phyloP scores from a whole-genome alignment of 345 rosid species.

The Eucalyptus regnans region DNA sequence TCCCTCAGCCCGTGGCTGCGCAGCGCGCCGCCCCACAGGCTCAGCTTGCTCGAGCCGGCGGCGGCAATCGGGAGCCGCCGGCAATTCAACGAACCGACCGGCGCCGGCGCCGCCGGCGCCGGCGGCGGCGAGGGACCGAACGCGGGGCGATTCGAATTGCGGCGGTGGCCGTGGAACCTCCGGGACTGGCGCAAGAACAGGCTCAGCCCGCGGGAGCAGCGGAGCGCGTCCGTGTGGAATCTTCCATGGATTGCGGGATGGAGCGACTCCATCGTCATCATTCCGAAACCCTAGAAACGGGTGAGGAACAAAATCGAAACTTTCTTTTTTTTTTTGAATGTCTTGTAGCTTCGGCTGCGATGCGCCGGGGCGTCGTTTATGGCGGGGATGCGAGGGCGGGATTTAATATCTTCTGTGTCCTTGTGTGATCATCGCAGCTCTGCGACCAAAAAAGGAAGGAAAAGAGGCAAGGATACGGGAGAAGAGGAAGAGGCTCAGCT shows the following conservation, averaged over 20 bases:
- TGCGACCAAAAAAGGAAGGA: background rate
- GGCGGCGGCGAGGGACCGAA: background rate
- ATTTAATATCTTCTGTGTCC: background rate
- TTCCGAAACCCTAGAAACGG: background rate
- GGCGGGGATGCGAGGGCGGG: background rate
- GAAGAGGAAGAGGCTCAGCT: background rate
- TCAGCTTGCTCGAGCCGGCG: background rate
- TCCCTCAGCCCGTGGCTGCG: conserved; percentile 16
- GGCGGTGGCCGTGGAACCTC: background rate
- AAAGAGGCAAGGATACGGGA: too few species aligned
- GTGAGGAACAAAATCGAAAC: background rate
- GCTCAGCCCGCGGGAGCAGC: conserved; percentile 11
- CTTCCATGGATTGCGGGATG: conserved; percentile 4
- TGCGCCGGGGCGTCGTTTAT: background rate
- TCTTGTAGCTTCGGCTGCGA: background rate
- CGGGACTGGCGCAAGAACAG: background rate
- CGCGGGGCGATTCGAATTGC: background rate
- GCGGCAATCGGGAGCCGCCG: background rate
- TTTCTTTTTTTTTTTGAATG: background rate
- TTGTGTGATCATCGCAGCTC: background rate
- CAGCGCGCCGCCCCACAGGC: conserved; percentile 19
- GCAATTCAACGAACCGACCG: background rate
- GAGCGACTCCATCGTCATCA: background rate
- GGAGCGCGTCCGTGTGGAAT: background rate
- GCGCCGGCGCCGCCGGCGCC: background rate